These are phyloP conservation scores for Lactifluus piperatus DNA, from an alignment of 768 basidiomycete genomes.

Conservation along the genomic window DNA sequence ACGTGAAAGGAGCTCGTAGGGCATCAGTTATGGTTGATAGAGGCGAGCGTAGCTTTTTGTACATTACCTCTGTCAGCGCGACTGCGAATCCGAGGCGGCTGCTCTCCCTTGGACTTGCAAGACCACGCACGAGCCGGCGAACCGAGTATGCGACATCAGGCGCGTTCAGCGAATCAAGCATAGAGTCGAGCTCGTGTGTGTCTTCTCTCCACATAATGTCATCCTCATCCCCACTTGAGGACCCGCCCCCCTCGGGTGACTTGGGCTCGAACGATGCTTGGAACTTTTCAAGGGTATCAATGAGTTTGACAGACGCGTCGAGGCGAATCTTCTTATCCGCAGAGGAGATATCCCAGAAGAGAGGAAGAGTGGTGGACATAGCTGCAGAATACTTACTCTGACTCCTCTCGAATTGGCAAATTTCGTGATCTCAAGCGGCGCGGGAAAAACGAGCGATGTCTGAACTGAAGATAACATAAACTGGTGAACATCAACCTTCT, in stretches of 20 bases:
- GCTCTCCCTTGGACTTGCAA: constrained; percentile 88
- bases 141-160: constrained; percentile 93
- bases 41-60: background rate
- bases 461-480: too few relatives aligned
- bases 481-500: background rate
- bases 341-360: constrained; percentile 92
- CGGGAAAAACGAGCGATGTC: background rate
- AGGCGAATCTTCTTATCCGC: constrained; percentile 70
- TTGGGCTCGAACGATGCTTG: constrained; percentile 57
- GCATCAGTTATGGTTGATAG: background rate
- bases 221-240: constrained; percentile 31
- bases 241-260: constrained; percentile 18
- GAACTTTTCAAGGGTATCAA: constrained; percentile 76
- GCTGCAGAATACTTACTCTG: background rate
- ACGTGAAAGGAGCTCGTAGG: constrained; percentile 61
- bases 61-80: constrained; percentile 82
- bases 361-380: constrained; percentile 83
- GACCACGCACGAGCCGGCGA: constrained; percentile 73
- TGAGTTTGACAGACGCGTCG: constrained; percentile 77
- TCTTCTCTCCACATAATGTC: constrained; percentile 4
- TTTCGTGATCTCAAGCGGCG: background rate
- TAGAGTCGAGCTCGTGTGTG: constrained; percentile 32
- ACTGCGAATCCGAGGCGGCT: constrained; percentile 94
- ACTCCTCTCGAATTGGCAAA: background rate
- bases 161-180: constrained; percentile 62